A percentile compares a stretch with the other conserved stretches of the same genome.
Evolutionary conservation across 148 eudicot species (phyloP).

Genomic region (Camellia japonica): DNA sequence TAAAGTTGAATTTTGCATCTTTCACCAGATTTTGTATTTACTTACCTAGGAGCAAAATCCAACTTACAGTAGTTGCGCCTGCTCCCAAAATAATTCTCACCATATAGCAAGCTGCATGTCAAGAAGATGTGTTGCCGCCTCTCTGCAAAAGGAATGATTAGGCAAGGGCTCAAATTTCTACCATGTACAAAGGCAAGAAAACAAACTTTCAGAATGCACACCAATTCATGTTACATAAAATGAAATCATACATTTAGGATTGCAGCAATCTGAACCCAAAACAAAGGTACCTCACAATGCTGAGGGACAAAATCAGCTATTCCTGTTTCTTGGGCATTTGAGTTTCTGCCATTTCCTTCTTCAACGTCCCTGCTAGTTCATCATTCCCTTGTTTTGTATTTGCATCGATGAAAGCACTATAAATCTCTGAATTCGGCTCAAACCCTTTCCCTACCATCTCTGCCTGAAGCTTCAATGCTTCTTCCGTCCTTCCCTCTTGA

Average conservation of each 20-base stretch:
- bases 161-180: not conserved
- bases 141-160: not conserved
- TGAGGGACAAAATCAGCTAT: not conserved
- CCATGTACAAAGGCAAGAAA: not conserved
- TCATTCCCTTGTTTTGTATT: conserved; percentile 52
- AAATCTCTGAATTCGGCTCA: conserved; percentile 47
- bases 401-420: conserved; percentile 58
- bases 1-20: not conserved
- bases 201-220: not conserved
- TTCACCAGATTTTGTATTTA: not conserved
- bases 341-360: conserved; percentile 49
- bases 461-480: conserved; percentile 64
- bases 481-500: conserved; percentile 51
- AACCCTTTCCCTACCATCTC: conserved; percentile 78
- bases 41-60: not conserved
- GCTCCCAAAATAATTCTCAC: not conserved
- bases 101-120: not conserved
- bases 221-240: not conserved
- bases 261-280: not conserved
- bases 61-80: not conserved
- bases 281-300: not conserved
- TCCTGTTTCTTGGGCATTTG: conserved; percentile 9
- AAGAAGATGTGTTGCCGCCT: not conserved
- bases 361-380: conserved; percentile 24
- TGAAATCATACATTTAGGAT: not conserved